Evolutionary conservation across 2,329 filamentous ascomycete species (phyloP).

Genomic region (Colletotrichum cereale): DNA sequence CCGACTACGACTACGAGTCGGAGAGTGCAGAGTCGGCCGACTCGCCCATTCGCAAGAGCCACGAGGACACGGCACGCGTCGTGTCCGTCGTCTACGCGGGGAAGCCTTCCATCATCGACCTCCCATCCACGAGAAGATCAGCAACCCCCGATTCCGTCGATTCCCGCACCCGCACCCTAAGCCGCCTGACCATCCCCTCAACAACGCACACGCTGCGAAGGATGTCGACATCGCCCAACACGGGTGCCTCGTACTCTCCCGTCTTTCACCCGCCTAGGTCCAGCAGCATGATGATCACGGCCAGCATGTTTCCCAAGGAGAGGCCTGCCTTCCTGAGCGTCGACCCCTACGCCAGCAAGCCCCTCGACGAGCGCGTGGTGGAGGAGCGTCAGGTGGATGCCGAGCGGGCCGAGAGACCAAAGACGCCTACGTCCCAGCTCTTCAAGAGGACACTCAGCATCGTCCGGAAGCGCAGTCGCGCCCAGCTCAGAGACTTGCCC

Average conservation of each 20-base stretch:
- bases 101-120: slow-evolving; percentile 69
- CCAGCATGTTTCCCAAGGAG: slow-evolving; percentile 50
- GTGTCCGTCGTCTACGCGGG: slow-evolving; percentile 71
- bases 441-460: slow-evolving; percentile 68
- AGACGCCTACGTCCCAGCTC: slow-evolving; percentile 58
- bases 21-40: slow-evolving; percentile 50
- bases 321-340: slow-evolving; percentile 64
- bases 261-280: slow-evolving; percentile 55
- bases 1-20: slow-evolving; percentile 63
- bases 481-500: slow-evolving; percentile 55
- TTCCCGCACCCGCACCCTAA: slow-evolving; percentile 47
- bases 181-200: slow-evolving; percentile 39
- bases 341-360: slow-evolving; percentile 64
- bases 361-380: slow-evolving; percentile 46
- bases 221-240: slow-evolving; percentile 50
- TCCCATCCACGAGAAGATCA: slow-evolving; percentile 56
- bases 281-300: slow-evolving; percentile 55
- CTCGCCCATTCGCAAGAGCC: slow-evolving; percentile 54
- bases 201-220: slow-evolving; percentile 50
- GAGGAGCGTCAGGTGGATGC: slow-evolving; percentile 45
- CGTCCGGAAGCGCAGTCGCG: slow-evolving; percentile 67
- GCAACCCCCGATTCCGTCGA: slow-evolving; percentile 55
- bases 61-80: slow-evolving; percentile 68
- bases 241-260: slow-evolving; percentile 48
- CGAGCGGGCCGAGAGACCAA: slow-evolving; percentile 53